phyloP scores from a whole-genome alignment of 139 green algal genomes.

The Micractinium conductrix region DNA sequence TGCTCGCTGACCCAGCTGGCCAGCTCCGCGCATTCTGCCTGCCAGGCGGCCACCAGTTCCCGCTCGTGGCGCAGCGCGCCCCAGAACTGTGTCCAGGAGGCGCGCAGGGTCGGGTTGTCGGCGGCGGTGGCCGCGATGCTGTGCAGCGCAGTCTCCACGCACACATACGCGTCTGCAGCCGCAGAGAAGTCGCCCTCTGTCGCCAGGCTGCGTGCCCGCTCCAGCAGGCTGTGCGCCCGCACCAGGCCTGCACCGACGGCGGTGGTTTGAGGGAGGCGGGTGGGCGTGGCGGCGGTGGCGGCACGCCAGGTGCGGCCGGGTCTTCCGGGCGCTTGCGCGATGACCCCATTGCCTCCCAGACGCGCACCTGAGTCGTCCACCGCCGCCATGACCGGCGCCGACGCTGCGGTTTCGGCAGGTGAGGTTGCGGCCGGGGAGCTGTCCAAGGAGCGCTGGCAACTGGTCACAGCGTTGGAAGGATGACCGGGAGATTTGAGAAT shows the following conservation, averaged over 20 bases:
- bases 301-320: not conserved
- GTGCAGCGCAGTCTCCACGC: not conserved
- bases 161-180: not conserved
- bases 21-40: conserved; percentile 51
- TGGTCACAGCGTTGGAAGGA: no score
- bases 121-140: not conserved
- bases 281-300: not conserved
- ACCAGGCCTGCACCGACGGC: conserved; percentile 4
- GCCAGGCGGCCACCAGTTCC: conserved; percentile 49
- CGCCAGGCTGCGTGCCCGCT: not conserved
- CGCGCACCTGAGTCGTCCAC: not conserved
- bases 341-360: no score
- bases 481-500: no score
- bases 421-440: no score
- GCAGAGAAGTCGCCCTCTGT: not conserved
- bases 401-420: no score
- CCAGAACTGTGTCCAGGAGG: conserved; percentile 41
- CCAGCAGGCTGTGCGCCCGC: conserved; percentile 13
- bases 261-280: not conserved
- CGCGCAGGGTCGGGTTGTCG: not conserved
- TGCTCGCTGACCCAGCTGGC: not conserved
- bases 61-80: conserved; percentile 60
- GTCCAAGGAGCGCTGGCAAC: no score
- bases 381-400: no score
- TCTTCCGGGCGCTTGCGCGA: no score